phyloP scores from a whole-genome alignment of 1,284 basidiomycete genomes.

The Irpex rosettiformis region DNA sequence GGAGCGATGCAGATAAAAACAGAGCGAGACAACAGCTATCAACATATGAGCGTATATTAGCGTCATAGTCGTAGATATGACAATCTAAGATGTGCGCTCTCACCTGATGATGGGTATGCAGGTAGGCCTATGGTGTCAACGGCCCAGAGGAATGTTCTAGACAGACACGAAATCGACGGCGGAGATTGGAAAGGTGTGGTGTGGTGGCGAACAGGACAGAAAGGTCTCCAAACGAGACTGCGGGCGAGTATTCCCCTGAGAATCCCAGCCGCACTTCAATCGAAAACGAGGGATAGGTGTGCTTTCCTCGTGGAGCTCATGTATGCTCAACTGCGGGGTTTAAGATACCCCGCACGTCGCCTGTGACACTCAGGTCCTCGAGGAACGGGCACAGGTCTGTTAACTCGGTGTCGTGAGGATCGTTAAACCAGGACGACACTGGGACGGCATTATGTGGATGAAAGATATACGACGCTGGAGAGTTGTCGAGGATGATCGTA shows the following conservation, averaged over 20 bases:
- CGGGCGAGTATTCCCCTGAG: not conserved
- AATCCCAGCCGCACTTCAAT: too few species aligned
- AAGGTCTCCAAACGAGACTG: not conserved
- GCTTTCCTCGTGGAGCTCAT: not conserved
- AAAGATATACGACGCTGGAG: constrained; percentile 98
- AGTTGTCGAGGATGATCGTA: constrained; percentile 98
- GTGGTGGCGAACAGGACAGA: not conserved
- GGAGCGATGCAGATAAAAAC: not conserved
- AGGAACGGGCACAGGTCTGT: constrained; percentile 95
- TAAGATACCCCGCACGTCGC: constrained; percentile 91
- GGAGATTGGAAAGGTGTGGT: not conserved
- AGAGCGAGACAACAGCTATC: not conserved
- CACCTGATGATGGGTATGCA: constrained; percentile 1
- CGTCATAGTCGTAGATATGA: not conserved
- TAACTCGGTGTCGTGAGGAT: constrained; percentile 95
- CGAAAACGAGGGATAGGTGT: too few species aligned
- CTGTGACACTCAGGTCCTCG: constrained; percentile 79
- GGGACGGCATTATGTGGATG: constrained; percentile 99
- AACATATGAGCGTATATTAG: not conserved
- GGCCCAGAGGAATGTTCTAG: constrained; percentile 1
- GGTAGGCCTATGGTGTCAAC: not conserved
- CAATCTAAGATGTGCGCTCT: not conserved
- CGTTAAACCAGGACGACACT: constrained; percentile 99
- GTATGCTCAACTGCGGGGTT: constrained; percentile 67
- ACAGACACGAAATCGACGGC: not conserved